A percentile compares a stretch with the other conserved stretches of the same genome.
Conservation (phyloP, 2,329 filamentous ascomycete genomes). For the Herpotrichia juniperi region DNA sequence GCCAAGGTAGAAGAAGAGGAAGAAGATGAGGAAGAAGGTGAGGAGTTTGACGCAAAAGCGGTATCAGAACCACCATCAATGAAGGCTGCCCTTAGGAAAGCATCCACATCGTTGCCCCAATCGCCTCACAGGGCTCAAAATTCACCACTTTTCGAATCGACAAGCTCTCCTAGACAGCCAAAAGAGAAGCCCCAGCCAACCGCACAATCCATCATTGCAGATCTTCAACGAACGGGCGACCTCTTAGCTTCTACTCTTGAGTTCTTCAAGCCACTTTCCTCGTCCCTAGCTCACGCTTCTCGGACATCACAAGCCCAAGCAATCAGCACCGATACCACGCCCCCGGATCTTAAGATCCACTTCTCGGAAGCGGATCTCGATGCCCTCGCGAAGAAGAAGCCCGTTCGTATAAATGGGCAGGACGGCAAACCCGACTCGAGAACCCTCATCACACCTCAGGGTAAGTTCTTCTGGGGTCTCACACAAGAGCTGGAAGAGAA, state of each 20-base stretch:
- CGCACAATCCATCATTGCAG: constrained; percentile 45
- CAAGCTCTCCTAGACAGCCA: constrained; percentile 37
- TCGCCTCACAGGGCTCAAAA: constrained; percentile 8
- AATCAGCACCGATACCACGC: constrained; percentile 27
- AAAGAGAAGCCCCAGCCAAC: constrained; percentile 39
- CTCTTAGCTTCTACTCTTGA: constrained; percentile 47
- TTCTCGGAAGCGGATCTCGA: constrained; percentile 51
- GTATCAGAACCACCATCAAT: constrained; percentile 18
- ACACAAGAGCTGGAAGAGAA: constrained; percentile 71
- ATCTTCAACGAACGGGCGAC: constrained; percentile 46
- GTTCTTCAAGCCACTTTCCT: constrained; percentile 50
- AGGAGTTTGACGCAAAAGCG: constrained; percentile 13
- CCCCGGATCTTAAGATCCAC: constrained; percentile 43
- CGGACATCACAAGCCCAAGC: constrained; percentile 22
- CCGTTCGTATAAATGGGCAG: constrained; percentile 50
- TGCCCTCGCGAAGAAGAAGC: constrained; percentile 63
- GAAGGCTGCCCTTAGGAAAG: constrained; percentile 24
- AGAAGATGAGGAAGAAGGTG: constrained; percentile 15
- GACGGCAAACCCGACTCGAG: constrained; percentile 55
- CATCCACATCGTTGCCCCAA: constrained; percentile 27
- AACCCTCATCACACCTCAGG: constrained; percentile 76
- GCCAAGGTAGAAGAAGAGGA: constrained; percentile 35
- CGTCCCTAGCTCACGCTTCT: constrained; percentile 38
- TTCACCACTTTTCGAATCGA: neutral
- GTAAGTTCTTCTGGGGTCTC: constrained; percentile 76